These are phyloP conservation scores for Quercus lobata DNA, from an alignment of 331 rosid genomes.

Conservation along the genomic window DNA sequence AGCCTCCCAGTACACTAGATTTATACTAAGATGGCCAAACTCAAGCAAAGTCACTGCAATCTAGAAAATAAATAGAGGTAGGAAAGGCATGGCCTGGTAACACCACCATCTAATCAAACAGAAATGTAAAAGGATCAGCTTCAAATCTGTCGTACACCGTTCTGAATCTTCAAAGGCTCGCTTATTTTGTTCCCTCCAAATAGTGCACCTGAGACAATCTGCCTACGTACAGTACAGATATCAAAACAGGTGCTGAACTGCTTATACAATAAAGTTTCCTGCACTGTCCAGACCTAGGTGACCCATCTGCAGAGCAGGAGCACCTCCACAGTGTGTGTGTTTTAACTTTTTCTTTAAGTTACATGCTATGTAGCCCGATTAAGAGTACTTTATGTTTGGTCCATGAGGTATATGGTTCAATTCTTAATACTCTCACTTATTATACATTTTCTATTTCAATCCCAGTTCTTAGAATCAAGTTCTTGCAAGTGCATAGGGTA, in stretches of 20 bases:
- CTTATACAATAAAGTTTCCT: background rate
- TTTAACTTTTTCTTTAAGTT: background rate
- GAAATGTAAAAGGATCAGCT: no score
- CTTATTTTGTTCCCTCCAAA: no score
- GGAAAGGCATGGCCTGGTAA: no score
- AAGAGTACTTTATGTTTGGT: background rate
- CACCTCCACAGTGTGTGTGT: background rate
- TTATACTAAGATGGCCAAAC: no score
- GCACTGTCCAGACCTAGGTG: background rate
- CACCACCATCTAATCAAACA: no score
- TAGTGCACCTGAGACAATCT: background rate
- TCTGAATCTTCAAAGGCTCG: no score
- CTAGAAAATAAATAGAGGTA: no score
- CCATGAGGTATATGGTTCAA: background rate
- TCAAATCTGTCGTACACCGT: no score
- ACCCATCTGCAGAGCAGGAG: background rate
- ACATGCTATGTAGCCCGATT: background rate
- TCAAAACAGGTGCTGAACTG: background rate
- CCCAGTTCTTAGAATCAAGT: background rate
- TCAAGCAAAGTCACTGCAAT: no score
- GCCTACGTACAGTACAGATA: background rate
- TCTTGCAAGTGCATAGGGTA: background rate
- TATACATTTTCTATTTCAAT: background rate
- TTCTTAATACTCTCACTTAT: background rate
- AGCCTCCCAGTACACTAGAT: no score